These are phyloP conservation scores for Debaryomyces hansenii DNA, from an alignment of 805 yeast species.

Conservation along the genomic window DNA sequence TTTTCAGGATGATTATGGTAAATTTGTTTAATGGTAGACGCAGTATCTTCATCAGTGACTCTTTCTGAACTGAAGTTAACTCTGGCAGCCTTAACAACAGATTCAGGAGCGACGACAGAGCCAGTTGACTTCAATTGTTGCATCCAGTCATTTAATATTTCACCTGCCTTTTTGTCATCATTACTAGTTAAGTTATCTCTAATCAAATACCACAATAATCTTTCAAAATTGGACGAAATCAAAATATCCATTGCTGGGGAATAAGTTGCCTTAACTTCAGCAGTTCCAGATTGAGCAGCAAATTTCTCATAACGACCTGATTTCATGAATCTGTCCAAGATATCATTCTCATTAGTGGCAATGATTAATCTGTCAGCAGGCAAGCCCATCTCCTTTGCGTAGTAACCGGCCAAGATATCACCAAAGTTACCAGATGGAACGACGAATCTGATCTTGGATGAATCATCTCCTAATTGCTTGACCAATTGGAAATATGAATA, in stretches of 20 bases:
- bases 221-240: conserved; percentile 93
- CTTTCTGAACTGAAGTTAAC: conserved; percentile 74
- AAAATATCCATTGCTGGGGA: conserved; percentile 99
- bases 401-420: conserved; percentile 95
- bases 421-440: conserved; percentile 99
- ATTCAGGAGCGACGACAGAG: conserved; percentile 66
- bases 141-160: conserved; percentile 74
- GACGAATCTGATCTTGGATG: conserved; percentile 66
- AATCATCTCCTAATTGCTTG: conserved; percentile 27
- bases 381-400: conserved; percentile 92
- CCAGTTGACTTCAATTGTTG: conserved; percentile 71
- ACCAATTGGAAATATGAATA: conserved; percentile 79
- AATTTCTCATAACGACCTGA: conserved; percentile 82
- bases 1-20: conserved; percentile 60
- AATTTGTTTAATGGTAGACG: conserved; percentile 69
- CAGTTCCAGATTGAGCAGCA: conserved; percentile 38
- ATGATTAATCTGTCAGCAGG: conserved; percentile 85
- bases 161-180: conserved; percentile 69
- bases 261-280: conserved; percentile 77
- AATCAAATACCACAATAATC: conserved; percentile 92
- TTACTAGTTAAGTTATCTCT: conserved; percentile 60
- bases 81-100: conserved; percentile 65
- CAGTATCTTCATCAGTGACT: conserved; percentile 76
- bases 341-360: conserved; percentile 96
- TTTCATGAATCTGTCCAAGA: conserved; percentile 87